Evolutionary conservation across 352 stramenopile species (phyloP).

Genomic region (Phytophthora tubulina): DNA sequence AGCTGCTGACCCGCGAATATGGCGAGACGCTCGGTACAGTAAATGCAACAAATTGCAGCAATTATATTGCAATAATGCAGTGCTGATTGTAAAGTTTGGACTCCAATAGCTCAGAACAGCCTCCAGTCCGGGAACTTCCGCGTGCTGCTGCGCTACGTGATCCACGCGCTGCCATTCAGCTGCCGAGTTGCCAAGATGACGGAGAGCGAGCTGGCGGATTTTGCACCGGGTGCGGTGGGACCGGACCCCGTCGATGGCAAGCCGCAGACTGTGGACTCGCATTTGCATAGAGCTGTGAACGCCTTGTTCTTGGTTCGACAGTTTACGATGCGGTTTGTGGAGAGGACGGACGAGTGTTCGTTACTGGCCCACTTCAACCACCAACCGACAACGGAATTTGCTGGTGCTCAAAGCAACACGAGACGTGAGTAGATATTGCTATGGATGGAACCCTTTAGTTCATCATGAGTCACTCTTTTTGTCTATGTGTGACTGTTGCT

Average conservation of each 20-base stretch:
- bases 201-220: slow-evolving; percentile 53
- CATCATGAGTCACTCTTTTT: neutral
- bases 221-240: slow-evolving; percentile 33
- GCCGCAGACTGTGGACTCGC: slow-evolving; percentile 51
- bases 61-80: slow-evolving; percentile 1
- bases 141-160: slow-evolving; percentile 70
- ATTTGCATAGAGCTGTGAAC: slow-evolving; percentile 69
- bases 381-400: slow-evolving; percentile 22
- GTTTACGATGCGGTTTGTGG: slow-evolving; percentile 79
- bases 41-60: slow-evolving; percentile 1
- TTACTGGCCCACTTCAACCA: slow-evolving; percentile 75
- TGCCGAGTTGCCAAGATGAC: slow-evolving; percentile 69
- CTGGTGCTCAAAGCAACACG: neutral
- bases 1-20: slow-evolving; percentile 71
- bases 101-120: slow-evolving; percentile 66
- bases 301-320: slow-evolving; percentile 79
- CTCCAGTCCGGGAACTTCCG: slow-evolving; percentile 80
- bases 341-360: slow-evolving; percentile 70
- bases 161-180: slow-evolving; percentile 64
- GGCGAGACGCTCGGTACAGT: slow-evolving; percentile 57
- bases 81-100: slow-evolving; percentile 10
- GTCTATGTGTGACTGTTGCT: neutral
- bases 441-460: neutral
- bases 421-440: slow-evolving; percentile 27
- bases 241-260: slow-evolving; percentile 35